These are phyloP conservation scores for Hymenochaete sp. DNA, from an alignment of 1,284 basidiomycete genomes.

Conservation along the genomic window DNA sequence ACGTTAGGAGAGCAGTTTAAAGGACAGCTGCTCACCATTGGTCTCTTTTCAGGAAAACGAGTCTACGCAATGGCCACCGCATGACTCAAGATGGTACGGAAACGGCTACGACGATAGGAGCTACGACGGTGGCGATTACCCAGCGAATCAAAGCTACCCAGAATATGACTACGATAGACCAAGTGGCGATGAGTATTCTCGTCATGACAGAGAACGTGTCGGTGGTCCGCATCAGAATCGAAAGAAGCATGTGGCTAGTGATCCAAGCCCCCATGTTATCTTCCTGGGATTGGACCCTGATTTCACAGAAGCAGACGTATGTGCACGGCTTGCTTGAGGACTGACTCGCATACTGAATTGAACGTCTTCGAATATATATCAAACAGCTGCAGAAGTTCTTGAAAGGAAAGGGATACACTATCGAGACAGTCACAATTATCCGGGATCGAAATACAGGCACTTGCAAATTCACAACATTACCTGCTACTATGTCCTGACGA, in stretches of 20 bases:
- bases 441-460: conserved; percentile 89
- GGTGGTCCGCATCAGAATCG: conserved; percentile 38
- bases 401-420: conserved; percentile 48
- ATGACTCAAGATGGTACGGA: conserved; percentile 31
- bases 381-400: conserved; percentile 47
- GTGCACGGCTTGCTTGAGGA: conserved; percentile 19
- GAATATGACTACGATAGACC: conserved; percentile 26
- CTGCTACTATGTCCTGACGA: conserved; percentile 59
- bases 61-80: conserved; percentile 35
- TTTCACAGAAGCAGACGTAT: conserved; percentile 82
- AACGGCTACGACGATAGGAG: conserved; percentile 23
- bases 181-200: conserved; percentile 29
- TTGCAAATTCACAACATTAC: conserved; percentile 67
- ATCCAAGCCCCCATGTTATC: conserved; percentile 82
- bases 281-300: conserved; percentile 86
- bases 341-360: conserved; percentile 10
- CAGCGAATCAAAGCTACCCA: conserved; percentile 28
- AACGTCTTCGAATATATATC: conserved; percentile 25
- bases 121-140: conserved; percentile 28
- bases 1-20: conserved; percentile 14
- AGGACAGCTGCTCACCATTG: conserved; percentile 16
- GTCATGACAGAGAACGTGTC: conserved; percentile 32
- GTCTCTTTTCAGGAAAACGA: conserved; percentile 39
- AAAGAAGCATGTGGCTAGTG: conserved; percentile 68
- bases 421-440: conserved; percentile 86